Evolutionary conservation across 331 rosid genomes (phyloP).

Genomic region (Malus hybrid): DNA sequence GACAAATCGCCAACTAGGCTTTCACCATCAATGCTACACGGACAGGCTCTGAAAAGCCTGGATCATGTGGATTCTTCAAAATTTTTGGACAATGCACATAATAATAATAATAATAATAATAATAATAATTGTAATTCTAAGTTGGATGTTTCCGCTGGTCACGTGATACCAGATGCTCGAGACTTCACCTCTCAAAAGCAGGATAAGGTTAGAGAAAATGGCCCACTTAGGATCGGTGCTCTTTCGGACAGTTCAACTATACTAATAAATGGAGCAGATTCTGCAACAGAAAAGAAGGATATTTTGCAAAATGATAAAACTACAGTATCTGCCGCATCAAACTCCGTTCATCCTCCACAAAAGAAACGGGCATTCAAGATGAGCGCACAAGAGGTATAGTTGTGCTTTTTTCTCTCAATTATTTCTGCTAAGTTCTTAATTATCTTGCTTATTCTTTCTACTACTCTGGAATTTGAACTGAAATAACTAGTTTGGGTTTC

Average conservation of each 20-base stretch:
- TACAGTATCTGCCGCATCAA: slow-evolving; percentile 25
- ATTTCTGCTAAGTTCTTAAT: not conserved
- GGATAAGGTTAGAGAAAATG: slow-evolving; percentile 46
- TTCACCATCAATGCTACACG: slow-evolving; percentile 71
- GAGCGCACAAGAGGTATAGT: slow-evolving; percentile 85
- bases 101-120: slow-evolving; percentile 16
- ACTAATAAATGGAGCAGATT: slow-evolving; percentile 19
- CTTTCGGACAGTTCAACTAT: slow-evolving; percentile 24
- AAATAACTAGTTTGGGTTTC: not conserved
- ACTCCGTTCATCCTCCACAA: slow-evolving; percentile 33
- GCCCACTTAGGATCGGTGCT: slow-evolving; percentile 27
- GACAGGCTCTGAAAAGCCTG: slow-evolving; percentile 82
- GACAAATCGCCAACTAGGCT: slow-evolving; percentile 56
- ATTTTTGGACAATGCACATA: slow-evolving; percentile 21
- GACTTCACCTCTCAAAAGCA: slow-evolving; percentile 24
- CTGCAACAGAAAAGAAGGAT: slow-evolving; percentile 29
- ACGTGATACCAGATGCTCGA: slow-evolving; percentile 17
- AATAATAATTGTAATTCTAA: slow-evolving; percentile 9
- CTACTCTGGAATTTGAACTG: not conserved
- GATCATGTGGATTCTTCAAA: slow-evolving; percentile 67
- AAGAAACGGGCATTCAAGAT: slow-evolving; percentile 61
- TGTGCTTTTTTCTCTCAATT: not conserved
- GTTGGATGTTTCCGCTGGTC: slow-evolving; percentile 17
- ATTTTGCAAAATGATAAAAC: slow-evolving; percentile 2
- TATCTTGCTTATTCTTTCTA: not conserved